A percentile compares a stretch with the other conserved stretches of the same genome.
phyloP scores from a whole-genome alignment of 306 rosid genomes.

The Begonia fuchsioides region DNA sequence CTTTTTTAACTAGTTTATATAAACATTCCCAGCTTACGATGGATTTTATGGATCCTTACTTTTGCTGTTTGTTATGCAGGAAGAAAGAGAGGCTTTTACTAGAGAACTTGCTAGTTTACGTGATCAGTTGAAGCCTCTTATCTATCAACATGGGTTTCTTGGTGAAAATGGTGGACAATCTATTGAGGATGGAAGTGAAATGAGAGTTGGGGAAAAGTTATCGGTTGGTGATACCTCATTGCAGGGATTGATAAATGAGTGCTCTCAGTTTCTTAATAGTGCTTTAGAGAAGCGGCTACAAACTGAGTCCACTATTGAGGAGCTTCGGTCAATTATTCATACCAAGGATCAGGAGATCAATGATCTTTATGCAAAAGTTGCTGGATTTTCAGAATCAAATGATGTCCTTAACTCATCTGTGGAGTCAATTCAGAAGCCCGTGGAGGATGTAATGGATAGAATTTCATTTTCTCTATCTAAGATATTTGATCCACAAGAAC shows the following conservation, averaged over 20 bases:
- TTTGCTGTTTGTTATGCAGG: slow-evolving; percentile 27
- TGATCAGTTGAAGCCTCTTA: slow-evolving; percentile 40
- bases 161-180: slow-evolving; percentile 9
- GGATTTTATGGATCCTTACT: slow-evolving; percentile 1
- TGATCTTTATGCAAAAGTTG: slow-evolving; percentile 41
- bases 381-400: slow-evolving; percentile 24
- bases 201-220: slow-evolving; percentile 17
- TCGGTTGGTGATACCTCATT: slow-evolving; percentile 12
- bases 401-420: slow-evolving; percentile 11
- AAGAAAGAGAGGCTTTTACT: slow-evolving; percentile 34
- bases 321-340: slow-evolving; percentile 29
- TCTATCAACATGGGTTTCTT: slow-evolving; percentile 12
- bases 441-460: slow-evolving; percentile 34
- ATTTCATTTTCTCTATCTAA: slow-evolving; percentile 37
- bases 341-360: slow-evolving; percentile 60
- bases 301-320: slow-evolving; percentile 22
- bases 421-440: slow-evolving; percentile 15
- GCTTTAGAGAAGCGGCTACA: slow-evolving; percentile 31
- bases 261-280: slow-evolving; percentile 28
- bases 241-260: slow-evolving; percentile 40
- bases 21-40: slow-evolving; percentile 2
- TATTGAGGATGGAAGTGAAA: slow-evolving; percentile 8
- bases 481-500: slow-evolving; percentile 34
- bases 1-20: slow-evolving; percentile 2
- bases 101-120: slow-evolving; percentile 35